Conservation (phyloP, 1,139 yeast genomes). For the Candida frijolesensis region DNA sequence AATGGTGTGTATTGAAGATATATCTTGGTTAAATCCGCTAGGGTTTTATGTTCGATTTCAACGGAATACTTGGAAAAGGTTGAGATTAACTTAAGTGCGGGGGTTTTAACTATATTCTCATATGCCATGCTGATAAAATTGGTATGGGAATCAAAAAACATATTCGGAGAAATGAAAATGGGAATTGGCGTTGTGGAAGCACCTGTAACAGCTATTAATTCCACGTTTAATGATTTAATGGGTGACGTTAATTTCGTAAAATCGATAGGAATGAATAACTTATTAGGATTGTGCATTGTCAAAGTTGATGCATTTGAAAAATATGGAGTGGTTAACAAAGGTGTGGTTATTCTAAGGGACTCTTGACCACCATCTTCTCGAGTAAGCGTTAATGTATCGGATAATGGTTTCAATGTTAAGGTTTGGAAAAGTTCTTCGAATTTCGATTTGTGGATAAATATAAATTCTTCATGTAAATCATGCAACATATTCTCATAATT, state of each 20-base stretch:
- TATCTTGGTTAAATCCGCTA: constrained; percentile 26
- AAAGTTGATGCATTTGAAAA: constrained; percentile 3
- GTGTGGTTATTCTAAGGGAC: constrained; percentile 2
- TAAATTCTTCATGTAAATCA: not conserved
- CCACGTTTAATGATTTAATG: constrained; percentile 29
- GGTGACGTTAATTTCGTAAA: not conserved
- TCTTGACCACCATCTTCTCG: not conserved
- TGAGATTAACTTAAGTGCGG: constrained; percentile 20
- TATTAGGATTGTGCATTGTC: constrained; percentile 3
- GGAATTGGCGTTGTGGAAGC: constrained; percentile 37
- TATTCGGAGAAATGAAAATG: constrained; percentile 37
- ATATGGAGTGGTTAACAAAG: not conserved
- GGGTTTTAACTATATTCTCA: constrained; percentile 21
- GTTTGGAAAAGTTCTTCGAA: constrained; percentile 6
- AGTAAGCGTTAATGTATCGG: not conserved
- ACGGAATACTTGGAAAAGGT: constrained; percentile 21
- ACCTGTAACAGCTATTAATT: constrained; percentile 35
- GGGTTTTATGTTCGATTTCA: constrained; percentile 22
- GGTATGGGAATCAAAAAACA: constrained; percentile 27
- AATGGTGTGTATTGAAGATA: constrained; percentile 26
- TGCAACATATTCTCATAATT: constrained; percentile 3
- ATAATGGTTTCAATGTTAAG: constrained; percentile 4
- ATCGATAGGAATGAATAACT: constrained; percentile 4
- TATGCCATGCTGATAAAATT: constrained; percentile 20
- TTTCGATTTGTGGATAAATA: constrained; percentile 8